Evolutionary conservation across 495 filamentous ascomycete species (phyloP), one percentile per base, ranked within the genome.

Genomic region (Cladorrhinum samala): DNA sequence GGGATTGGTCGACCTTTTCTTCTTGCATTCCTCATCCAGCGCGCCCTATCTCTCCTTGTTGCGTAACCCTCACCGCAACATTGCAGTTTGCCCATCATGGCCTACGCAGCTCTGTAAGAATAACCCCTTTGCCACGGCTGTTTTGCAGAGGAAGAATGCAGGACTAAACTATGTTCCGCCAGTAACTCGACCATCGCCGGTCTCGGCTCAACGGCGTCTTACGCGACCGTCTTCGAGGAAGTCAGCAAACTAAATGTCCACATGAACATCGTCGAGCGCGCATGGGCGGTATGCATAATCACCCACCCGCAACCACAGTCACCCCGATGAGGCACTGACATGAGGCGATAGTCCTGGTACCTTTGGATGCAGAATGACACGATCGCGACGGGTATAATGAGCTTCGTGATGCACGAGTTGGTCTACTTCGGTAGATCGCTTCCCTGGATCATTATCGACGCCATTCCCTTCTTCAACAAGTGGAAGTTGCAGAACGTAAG

Each of bases 301-400:
- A n/a, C n/a, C n/a, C 45, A 36, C 59, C 50, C 43, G 48, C 41
- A 25, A 27, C 38, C 38, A 13, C n/a, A 24, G 17, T 23, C 23
- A 4, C 9, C 23, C 20, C 25, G 21, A 40, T 40, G 37, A 50
- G 38, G 11, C 17, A 17, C 6, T 21, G 13, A 23, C 6, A 39
- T 2, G 27, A n/a, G 13, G 8, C 40, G 16, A 54, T 54, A 81
- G 77, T 67, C 75, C 17, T 82, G 92, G 92, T 97, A 97, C 68
- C 82, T 91, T n/a, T 97, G 85, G 82, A 95, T 97, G 89, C 88
- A 91, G 63, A 96, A 97, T 63, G 92, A 97, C 77, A 83, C 86
- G 43, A 84, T 97, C 33, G 92, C 92, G 46, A 97, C 92, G 13
- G 92, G 91, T 36, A 91, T 97, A 73, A 86, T 96, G 87, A 95